A percentile compares a stretch with the other conserved stretches of the same genome.
Evolutionary conservation across 2,329 filamentous ascomycete genomes (phyloP).

Genomic region (Diaporthe velutina): DNA sequence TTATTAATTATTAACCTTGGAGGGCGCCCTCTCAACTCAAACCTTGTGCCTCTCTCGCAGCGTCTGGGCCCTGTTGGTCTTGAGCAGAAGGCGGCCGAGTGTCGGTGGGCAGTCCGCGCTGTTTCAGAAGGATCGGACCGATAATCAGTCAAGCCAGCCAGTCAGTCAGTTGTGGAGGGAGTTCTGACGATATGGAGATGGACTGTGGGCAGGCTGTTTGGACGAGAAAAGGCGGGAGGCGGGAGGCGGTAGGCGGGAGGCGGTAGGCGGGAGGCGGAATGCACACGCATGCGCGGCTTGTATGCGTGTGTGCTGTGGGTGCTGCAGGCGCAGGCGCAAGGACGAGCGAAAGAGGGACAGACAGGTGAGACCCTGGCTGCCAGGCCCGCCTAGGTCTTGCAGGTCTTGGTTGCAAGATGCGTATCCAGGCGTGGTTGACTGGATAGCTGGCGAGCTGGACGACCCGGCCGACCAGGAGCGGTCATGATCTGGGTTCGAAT

Average conservation of each 20-base stretch:
- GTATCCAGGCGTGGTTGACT: neutral
- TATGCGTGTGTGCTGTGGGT: neutral
- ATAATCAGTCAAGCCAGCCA: constrained; percentile 7
- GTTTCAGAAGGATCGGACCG: constrained; percentile 21
- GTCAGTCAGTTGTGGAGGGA: neutral
- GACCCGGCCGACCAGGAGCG: constrained; percentile 2
- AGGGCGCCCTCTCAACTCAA: neutral
- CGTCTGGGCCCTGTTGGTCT: neutral
- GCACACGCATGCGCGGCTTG: neutral
- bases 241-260: neutral
- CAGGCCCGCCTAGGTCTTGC: neutral
- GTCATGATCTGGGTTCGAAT: constrained; percentile 15
- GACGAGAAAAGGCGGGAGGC: constrained; percentile 8
- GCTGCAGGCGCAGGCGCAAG: neutral
- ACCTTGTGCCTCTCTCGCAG: neutral
- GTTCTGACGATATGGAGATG: neutral
- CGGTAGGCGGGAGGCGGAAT: neutral
- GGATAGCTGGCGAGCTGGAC: neutral
- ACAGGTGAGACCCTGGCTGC: constrained; percentile 7
- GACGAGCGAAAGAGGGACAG: neutral
- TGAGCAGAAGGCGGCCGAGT: neutral
- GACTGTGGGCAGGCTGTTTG: neutral
- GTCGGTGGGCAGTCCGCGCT: constrained; percentile 3
- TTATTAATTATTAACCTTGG: constrained; percentile 1
- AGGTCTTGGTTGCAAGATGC: constrained; percentile 2